phyloP scores from a whole-genome alignment of 2,329 filamentous ascomycete genomes.

The Penicillium polonicum region DNA sequence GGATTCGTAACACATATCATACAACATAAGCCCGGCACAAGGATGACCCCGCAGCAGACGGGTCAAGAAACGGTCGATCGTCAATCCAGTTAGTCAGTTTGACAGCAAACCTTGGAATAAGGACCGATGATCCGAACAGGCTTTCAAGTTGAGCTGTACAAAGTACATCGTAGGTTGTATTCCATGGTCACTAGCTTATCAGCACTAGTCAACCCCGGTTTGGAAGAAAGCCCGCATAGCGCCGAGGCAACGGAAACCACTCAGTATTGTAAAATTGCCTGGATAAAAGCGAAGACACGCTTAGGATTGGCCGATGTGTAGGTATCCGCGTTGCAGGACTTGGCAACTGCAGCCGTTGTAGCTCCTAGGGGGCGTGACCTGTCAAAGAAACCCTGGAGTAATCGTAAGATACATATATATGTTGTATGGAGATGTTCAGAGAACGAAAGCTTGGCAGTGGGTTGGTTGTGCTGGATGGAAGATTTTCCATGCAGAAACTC shows the following conservation, averaged over 20 bases:
- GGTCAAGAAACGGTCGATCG: conserved; percentile 16
- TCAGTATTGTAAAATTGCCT: not conserved
- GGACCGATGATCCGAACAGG: conserved; percentile 1
- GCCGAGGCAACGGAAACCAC: not conserved
- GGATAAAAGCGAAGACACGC: not conserved
- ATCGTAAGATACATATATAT: not conserved
- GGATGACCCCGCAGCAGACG: conserved; percentile 26
- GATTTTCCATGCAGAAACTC: conserved; percentile 10
- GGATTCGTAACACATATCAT: conserved; percentile 17
- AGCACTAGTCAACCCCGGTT: not conserved
- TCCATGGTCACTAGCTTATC: not conserved
- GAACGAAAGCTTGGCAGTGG: conserved; percentile 5
- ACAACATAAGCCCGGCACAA: conserved; percentile 12
- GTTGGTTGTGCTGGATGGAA: not conserved
- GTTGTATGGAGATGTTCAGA: not conserved
- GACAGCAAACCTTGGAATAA: conserved; percentile 5
- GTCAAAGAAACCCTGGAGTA: not conserved
- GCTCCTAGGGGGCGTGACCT: conserved; percentile 4
- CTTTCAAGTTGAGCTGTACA: not conserved
- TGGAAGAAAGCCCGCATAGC: not conserved
- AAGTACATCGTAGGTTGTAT: not conserved
- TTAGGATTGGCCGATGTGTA: conserved; percentile 10
- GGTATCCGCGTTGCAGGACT: conserved; percentile 13
- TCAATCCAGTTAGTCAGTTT: conserved; percentile 5
- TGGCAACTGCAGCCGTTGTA: conserved; percentile 5